Evolutionary conservation across 352 stramenopile species (phyloP), one percentile per base, ranked within the genome.

Genomic region (Globisporangium splendens): DNA sequence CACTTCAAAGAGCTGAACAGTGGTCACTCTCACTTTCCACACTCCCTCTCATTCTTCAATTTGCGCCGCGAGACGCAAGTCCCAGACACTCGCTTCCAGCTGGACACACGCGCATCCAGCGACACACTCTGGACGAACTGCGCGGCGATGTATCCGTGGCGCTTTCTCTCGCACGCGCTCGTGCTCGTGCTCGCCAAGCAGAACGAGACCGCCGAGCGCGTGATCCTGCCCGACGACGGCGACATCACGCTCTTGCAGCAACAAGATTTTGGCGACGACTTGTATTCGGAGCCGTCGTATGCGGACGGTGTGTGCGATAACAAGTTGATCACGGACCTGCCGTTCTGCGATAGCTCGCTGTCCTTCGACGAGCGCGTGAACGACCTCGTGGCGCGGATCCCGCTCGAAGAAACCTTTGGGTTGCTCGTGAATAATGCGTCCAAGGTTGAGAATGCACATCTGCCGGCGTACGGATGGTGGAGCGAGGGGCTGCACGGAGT

Each of bases 401-500:
- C 71, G 2, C 55, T 91, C 7, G 59, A 86, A 5, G 79, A 95
- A 28, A 87, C 89, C 22, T 72, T 89, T 42, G 73, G 66, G 10
- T 61, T 96, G 3, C 62, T 95, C 3, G 73, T 86, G 24, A 82
- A 94, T 62, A 80, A 83, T 20, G 71, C 88, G 24, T 65, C 65
- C 1, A 64, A 53, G 0, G 43, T 82, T 8, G 28, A 53, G 1
- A 55, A 24, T 14, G 51, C 82, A 1, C 66, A 66, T 5, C 35
- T 97, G 33, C 84, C 76, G 0, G 60, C 62, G 38, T 97, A 97
- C 67, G 58, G 81, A 64, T 97, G 88, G 87, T 96, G 89, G 85
- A 95, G 81, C 53, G 88, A 98, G 60, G 87, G 70, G 22, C 75
- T 97, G 46, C 92, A 97, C 49, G 92, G 90, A 20, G 73, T 96